These are phyloP conservation scores for Alternaria panax DNA, from an alignment of 2,329 filamentous ascomycete genomes.

Conservation along the genomic window DNA sequence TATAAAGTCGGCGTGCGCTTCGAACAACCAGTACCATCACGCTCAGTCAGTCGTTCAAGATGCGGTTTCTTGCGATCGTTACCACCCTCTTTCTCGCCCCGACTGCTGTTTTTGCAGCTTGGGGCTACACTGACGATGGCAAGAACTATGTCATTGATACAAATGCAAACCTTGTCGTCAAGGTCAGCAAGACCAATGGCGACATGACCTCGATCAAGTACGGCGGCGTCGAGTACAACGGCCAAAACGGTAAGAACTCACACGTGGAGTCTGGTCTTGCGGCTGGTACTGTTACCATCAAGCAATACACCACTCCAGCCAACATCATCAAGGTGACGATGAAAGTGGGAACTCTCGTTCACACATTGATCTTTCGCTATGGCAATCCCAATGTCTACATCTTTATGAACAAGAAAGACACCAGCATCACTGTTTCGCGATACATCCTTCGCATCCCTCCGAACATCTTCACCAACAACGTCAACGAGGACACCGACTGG, in stretches of 20 bases:
- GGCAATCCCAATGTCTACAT: constrained; percentile 64
- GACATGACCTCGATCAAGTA: constrained; percentile 69
- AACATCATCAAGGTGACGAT: constrained; percentile 65
- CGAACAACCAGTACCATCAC: background rate
- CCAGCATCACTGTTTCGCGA: constrained; percentile 50
- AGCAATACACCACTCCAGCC: constrained; percentile 34
- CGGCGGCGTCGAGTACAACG: constrained; percentile 61
- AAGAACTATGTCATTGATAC: constrained; percentile 51
- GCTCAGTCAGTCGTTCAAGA: constrained; percentile 5
- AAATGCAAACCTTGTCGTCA: constrained; percentile 35
- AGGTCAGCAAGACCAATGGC: constrained; percentile 57
- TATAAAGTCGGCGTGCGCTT: background rate
- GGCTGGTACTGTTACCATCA: constrained; percentile 60
- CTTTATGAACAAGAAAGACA: constrained; percentile 54
- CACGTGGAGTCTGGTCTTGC: constrained; percentile 66
- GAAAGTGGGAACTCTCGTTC: constrained; percentile 63
- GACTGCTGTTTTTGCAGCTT: constrained; percentile 47
- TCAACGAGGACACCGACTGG: constrained; percentile 48
- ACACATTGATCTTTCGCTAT: constrained; percentile 66
- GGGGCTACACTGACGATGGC: constrained; percentile 52
- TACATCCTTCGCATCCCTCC: constrained; percentile 46
- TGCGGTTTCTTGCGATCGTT: constrained; percentile 26
- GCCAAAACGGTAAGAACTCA: constrained; percentile 52
- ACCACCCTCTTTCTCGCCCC: constrained; percentile 31
- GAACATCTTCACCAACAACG: constrained; percentile 37